phyloP scores from a whole-genome alignment of 495 filamentous ascomycete genomes.

The Tuber melanosporum region DNA sequence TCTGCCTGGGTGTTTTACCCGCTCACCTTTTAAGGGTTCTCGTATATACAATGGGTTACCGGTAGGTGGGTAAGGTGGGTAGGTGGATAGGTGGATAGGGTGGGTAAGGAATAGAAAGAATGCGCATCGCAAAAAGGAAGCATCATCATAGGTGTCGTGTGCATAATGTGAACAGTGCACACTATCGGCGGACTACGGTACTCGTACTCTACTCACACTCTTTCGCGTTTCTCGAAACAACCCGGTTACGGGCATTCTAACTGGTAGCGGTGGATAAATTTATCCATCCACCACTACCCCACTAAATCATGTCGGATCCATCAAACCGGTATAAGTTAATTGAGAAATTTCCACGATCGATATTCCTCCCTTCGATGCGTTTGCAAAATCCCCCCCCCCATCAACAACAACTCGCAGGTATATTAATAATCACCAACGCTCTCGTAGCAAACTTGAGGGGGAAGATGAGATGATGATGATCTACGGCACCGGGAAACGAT shows the following conservation, averaged over 20 bases:
- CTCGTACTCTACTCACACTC: neutral
- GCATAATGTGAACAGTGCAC: neutral
- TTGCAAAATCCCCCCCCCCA: neutral
- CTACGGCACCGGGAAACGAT: neutral
- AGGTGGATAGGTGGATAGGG: too few species aligned
- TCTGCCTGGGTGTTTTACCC: neutral
- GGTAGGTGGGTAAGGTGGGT: neutral
- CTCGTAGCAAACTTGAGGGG: neutral
- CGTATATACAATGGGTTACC: neutral
- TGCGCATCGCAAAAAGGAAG: neutral
- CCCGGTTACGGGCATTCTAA: constrained; percentile 1
- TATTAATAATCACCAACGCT: neutral
- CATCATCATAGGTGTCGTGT: neutral
- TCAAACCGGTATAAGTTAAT: neutral
- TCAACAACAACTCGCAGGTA: neutral
- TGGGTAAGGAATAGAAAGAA: neutral
- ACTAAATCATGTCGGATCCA: neutral
- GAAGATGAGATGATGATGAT: constrained; percentile 5
- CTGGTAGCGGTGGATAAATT: neutral
- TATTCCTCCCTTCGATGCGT: neutral
- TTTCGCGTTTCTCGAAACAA: neutral
- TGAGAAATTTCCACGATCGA: neutral
- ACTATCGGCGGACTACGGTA: neutral
- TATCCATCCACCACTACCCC: neutral
- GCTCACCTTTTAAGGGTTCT: neutral